Conservation (phyloP, 352 stramenopile genomes). For the Aphanomyces stellatus region DNA sequence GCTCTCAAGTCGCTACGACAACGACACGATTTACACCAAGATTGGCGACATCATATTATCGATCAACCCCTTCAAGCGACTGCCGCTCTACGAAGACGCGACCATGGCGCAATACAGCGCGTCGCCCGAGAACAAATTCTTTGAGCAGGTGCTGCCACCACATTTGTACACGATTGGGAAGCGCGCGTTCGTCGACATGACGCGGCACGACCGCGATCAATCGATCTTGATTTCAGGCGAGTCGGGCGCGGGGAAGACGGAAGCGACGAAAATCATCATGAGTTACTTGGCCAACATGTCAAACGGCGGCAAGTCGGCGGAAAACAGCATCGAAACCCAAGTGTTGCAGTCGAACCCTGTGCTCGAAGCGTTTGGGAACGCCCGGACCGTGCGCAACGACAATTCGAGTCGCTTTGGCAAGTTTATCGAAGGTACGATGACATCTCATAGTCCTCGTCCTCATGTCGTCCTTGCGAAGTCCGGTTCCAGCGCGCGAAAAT, state of each 20-base stretch:
- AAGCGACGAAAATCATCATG: conserved; percentile 89
- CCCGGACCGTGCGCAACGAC: conserved; percentile 80
- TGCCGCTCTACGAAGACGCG: conserved; percentile 54
- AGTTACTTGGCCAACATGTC: conserved; percentile 76
- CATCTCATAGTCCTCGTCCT: background rate
- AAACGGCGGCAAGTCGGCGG: background rate
- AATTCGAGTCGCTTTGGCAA: conserved; percentile 88
- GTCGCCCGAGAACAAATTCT: conserved; percentile 19
- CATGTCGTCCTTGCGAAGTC: background rate
- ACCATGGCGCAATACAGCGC: conserved; percentile 42
- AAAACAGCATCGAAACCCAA: conserved; percentile 58
- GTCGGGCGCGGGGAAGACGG: conserved; percentile 79
- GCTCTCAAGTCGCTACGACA: conserved; percentile 62
- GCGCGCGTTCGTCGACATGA: conserved; percentile 61
- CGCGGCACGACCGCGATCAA: conserved; percentile 56
- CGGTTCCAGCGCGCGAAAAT: conserved; percentile 29
- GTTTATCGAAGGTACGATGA: conserved; percentile 58
- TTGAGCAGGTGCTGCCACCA: conserved; percentile 23
- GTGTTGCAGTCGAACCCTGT: conserved; percentile 88
- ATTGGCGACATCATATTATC: conserved; percentile 82
- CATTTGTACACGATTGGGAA: conserved; percentile 74
- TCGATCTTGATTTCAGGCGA: conserved; percentile 83
- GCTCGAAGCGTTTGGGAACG: conserved; percentile 86
- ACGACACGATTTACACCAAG: conserved; percentile 79
- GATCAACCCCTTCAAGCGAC: conserved; percentile 76